Base-by-base conservation (phyloP, 164 flowering plant species). In the Dillenia suffruticosa region DNA sequence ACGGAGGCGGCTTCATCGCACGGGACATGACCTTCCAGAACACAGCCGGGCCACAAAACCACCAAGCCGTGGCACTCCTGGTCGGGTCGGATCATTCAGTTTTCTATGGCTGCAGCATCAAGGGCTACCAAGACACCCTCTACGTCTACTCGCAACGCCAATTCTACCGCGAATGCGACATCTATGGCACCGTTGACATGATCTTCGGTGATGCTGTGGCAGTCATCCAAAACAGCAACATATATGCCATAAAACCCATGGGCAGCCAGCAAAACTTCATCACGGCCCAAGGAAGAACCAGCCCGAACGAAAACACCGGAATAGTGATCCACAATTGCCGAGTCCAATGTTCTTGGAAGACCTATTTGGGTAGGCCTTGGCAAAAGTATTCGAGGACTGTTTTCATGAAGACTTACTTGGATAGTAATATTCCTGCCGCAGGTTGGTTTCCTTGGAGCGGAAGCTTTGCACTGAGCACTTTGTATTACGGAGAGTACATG, bases 381-480 rank as follows among this genome's bases (percentile, higher is more conserved):
- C 15, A 66, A 51, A 50, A 64, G 40, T 86, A 82, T 59, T 80
- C 91, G 12, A 76, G 86, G 51, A 82, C 85, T 2, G 87, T 86
- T 22, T 64, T 75, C 46, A 74, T 84, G 76, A 79, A 84, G 67
- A 59, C 70, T 46, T 53, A 1, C 22, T 17, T 86, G 0, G 88
- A 67, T 15, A 64, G 78, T 12, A 5, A 74, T 51, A 67, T 86
- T 13, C 56, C 64, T n/a, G 75, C 81, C 0, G 73, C 68, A 0
- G 91, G 91, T 19, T 86, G 92, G 92, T 32, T 67, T 3, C 73
- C 67, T 2, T 86, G 89, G 92, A 64, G 59, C 16, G 86, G 84
- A 0, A 63, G 17, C 40, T 78, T 76, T 60, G 87, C 76, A 9
- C 40, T 81, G 11, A 47, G 32, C 13, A 84, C 88, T 10, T 60